Conservation (phyloP, 768 basidiomycete species). For the Multifurca ochricompacta region DNA sequence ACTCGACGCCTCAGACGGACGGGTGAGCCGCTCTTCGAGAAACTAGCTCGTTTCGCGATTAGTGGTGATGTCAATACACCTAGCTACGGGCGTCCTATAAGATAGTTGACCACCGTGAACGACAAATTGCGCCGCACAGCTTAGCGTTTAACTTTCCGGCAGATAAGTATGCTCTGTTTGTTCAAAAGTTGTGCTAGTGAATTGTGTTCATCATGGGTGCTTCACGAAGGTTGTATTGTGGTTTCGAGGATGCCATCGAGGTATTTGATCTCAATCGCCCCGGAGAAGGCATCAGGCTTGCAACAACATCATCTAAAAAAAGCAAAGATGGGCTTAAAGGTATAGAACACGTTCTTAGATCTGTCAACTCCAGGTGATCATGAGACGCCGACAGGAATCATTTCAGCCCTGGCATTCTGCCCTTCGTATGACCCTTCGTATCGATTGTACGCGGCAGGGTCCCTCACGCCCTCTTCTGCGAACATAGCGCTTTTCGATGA, state of each 20-base stretch:
- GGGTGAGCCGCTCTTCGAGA: constrained; percentile 39
- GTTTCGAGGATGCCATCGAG: constrained; percentile 80
- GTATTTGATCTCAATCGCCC: constrained; percentile 71
- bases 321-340: constrained; percentile 86
- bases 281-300: constrained; percentile 63
- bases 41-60: background rate
- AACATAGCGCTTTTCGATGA: constrained; percentile 68
- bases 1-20: constrained; percentile 68
- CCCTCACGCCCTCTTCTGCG: constrained; percentile 44
- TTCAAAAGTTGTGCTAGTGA: background rate
- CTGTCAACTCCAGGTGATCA: background rate
- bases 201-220: background rate
- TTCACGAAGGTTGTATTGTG: constrained; percentile 66
- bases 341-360: constrained; percentile 23
- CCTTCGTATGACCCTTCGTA: constrained; percentile 43
- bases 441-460: constrained; percentile 75
- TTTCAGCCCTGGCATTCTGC: constrained; percentile 78
- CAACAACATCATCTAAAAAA: constrained; percentile 65
- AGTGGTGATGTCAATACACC: background rate
- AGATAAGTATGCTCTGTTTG: constrained; percentile 47
- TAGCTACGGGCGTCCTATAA: constrained; percentile 87
- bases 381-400: constrained; percentile 45
- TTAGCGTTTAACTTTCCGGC: constrained; percentile 68
- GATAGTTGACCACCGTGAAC: constrained; percentile 91
- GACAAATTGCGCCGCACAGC: constrained; percentile 79